Conservation (phyloP, 202 grass and related monocot genomes). For the Schoenoplectus triqueter region DNA sequence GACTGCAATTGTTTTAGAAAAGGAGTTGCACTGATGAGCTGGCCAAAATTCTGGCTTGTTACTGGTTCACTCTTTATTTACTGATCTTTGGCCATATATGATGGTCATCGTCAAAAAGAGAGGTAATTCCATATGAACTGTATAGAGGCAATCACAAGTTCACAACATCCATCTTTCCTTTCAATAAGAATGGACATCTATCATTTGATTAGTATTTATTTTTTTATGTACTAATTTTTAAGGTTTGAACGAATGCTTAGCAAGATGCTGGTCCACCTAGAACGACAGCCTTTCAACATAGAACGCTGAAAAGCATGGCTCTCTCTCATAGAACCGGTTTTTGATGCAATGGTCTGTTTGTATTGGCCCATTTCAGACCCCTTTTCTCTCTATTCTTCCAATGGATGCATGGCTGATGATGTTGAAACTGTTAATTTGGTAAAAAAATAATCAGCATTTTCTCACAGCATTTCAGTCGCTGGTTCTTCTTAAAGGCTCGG, state of each 20-base stretch:
- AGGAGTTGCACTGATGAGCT: background rate
- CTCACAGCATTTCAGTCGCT: background rate
- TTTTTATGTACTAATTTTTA: constrained; percentile 22
- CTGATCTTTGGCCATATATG: background rate
- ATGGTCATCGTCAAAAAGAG: background rate
- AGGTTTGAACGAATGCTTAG: constrained; percentile 81
- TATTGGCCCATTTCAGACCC: constrained; percentile 82
- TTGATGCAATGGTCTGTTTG: constrained; percentile 84
- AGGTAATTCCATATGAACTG: constrained; percentile 16
- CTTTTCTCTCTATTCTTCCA: constrained; percentile 88
- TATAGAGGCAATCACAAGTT: constrained; percentile 1
- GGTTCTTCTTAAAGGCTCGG: constrained; percentile 11
- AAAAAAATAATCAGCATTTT: constrained; percentile 29
- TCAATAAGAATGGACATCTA: background rate
- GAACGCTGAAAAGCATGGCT: constrained; percentile 73
- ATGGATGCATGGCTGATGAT: constrained; percentile 88
- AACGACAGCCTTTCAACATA: constrained; percentile 76
- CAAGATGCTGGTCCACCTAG: constrained; percentile 87
- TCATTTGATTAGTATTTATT: constrained; percentile 24
- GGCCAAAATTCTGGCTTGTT: background rate
- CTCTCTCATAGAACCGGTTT: constrained; percentile 69
- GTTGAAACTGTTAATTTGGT: constrained; percentile 75
- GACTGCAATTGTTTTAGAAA: background rate
- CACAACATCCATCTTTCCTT: background rate
- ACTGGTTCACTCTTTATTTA: too few species aligned